Percentiles rank a stretch among this genome's conserved stretches.
phyloP scores from a whole-genome alignment of 306 rosid species.

The Arachis stenosperma region DNA sequence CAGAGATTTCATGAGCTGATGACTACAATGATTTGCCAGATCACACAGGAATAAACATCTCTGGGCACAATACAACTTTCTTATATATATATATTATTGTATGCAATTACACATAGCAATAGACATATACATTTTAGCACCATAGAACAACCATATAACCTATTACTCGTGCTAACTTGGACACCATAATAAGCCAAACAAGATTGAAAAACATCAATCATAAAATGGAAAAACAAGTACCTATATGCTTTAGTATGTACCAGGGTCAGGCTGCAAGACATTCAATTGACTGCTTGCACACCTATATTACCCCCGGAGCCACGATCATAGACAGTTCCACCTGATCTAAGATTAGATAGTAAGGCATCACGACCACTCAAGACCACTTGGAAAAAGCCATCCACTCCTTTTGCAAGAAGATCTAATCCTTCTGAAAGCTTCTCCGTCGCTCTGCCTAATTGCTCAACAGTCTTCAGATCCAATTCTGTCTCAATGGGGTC shows the following conservation, averaged over 20 bases:
- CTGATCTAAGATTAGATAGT: slow-evolving; percentile 70
- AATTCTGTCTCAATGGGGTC: slow-evolving; percentile 42
- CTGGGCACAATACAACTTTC: slow-evolving; percentile 17
- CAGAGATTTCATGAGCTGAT: slow-evolving; percentile 9
- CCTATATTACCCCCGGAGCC: slow-evolving; percentile 32
- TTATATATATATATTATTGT: slow-evolving; percentile 41
- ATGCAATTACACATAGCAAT: slow-evolving; percentile 42
- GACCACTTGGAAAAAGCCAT: slow-evolving; percentile 74
- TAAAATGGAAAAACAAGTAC: slow-evolving; percentile 50
- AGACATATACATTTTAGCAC: slow-evolving; percentile 43
- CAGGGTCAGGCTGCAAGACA: slow-evolving; percentile 34
- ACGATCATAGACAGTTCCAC: slow-evolving; percentile 43
- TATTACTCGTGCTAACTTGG: slow-evolving; percentile 42
- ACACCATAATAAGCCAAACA: slow-evolving; percentile 50
- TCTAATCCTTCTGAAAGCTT: slow-evolving; percentile 75
- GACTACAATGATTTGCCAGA: slow-evolving; percentile 10
- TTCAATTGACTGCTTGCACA: slow-evolving; percentile 49
- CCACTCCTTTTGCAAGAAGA: slow-evolving; percentile 81
- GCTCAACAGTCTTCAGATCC: slow-evolving; percentile 45
- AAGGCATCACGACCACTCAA: slow-evolving; percentile 77
- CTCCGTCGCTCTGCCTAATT: slow-evolving; percentile 52
- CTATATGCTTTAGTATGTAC: slow-evolving; percentile 40
- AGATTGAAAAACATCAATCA: slow-evolving; percentile 39
- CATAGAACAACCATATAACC: slow-evolving; percentile 33
- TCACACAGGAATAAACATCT: slow-evolving; percentile 10